Conservation (phyloP, 2,329 filamentous ascomycete genomes). For the Diaporthe citri region DNA sequence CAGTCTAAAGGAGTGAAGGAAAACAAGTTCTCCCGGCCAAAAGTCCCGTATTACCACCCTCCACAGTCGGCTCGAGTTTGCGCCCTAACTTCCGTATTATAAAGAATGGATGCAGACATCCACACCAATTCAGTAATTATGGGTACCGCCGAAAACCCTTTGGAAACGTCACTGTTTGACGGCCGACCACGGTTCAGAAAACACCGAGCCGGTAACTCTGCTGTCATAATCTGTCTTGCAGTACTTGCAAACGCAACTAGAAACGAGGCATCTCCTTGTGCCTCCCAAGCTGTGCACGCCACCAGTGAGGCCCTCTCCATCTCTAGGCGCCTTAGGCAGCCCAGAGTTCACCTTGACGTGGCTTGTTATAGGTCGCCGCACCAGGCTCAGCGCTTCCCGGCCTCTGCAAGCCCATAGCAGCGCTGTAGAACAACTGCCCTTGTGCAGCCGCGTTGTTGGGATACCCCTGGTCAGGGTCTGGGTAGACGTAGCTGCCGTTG, state of each 20-base stretch:
- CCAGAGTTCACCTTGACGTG: constrained; percentile 68
- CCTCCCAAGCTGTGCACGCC: not conserved
- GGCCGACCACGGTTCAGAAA: constrained; percentile 7
- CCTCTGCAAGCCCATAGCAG: constrained; percentile 71
- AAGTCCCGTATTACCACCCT: constrained; percentile 1
- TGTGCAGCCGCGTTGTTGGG: constrained; percentile 67
- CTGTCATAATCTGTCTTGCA: constrained; percentile 5
- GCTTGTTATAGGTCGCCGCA: constrained; percentile 70
- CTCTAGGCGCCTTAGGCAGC: constrained; percentile 44
- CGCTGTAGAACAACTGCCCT: constrained; percentile 77
- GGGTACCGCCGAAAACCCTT: not conserved
- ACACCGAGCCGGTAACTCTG: not conserved
- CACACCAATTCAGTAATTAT: constrained; percentile 7
- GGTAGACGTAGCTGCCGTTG: constrained; percentile 77
- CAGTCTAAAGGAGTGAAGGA: constrained; percentile 36
- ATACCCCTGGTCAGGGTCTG: constrained; percentile 80
- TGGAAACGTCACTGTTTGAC: constrained; percentile 15
- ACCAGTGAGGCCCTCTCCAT: not conserved
- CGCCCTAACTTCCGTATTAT: constrained; percentile 26
- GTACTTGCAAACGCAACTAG: not conserved
- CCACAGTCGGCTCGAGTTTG: constrained; percentile 25
- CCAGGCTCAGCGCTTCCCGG: constrained; percentile 80
- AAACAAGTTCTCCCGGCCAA: constrained; percentile 15
- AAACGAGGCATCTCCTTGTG: not conserved
- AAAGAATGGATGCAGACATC: constrained; percentile 15